These are phyloP conservation scores for Shiraia sp. DNA, from an alignment of 2,329 filamentous ascomycete genomes.

Conservation along the genomic window DNA sequence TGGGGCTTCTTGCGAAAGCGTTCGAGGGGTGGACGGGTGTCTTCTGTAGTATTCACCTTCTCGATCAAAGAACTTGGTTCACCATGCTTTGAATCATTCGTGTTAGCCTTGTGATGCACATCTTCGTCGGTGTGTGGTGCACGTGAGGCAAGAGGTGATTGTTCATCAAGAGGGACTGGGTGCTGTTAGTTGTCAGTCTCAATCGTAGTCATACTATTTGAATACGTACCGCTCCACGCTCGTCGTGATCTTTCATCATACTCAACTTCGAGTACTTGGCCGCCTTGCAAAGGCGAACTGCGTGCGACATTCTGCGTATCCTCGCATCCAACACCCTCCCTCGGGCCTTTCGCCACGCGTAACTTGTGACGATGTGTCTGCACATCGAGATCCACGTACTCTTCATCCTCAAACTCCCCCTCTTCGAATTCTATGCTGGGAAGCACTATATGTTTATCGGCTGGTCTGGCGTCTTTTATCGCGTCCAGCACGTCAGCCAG, in stretches of 20 bases:
- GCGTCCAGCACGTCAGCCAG: constrained; percentile 19
- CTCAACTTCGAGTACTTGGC: constrained; percentile 47
- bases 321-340: not conserved
- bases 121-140: too few species aligned
- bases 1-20: constrained; percentile 77
- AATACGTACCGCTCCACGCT: constrained; percentile 37
- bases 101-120: constrained; percentile 1
- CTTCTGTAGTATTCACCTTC: constrained; percentile 10
- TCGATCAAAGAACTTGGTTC: not conserved
- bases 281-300: constrained; percentile 24
- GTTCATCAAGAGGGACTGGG: constrained; percentile 36
- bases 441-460: constrained; percentile 10
- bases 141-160: constrained; percentile 14
- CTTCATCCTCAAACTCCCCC: constrained; percentile 23
- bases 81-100: not conserved
- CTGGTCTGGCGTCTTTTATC: constrained; percentile 3
- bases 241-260: constrained; percentile 45
- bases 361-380: constrained; percentile 40
- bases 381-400: constrained; percentile 50
- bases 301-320: constrained; percentile 7
- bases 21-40: constrained; percentile 68
- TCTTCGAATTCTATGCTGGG: constrained; percentile 29
- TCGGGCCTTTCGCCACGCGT: constrained; percentile 17
- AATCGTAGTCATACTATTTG: not conserved
- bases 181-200: constrained; percentile 48